A percentile compares a stretch with the other conserved stretches of the same genome.
These are phyloP conservation scores for Croton setiger DNA, from an alignment of 441 rosid species.

Conservation along the genomic window DNA sequence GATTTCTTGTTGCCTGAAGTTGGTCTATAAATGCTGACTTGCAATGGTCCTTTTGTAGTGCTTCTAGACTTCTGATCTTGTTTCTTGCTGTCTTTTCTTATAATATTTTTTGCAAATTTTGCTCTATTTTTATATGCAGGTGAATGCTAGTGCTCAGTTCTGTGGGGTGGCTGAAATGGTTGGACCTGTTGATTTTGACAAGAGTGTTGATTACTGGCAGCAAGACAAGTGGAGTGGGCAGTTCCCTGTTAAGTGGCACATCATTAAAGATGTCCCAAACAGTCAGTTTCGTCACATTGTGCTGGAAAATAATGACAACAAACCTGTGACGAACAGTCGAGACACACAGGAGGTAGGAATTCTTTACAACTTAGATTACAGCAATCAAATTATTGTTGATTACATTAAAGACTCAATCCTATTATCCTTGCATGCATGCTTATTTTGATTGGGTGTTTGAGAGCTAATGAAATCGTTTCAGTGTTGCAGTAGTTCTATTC, in stretches of 20 bases:
- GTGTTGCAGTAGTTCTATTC: not conserved
- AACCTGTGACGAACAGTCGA: conserved; percentile 81
- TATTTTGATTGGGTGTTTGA: not conserved
- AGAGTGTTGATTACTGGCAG: conserved; percentile 69
- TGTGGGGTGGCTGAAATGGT: conserved; percentile 82
- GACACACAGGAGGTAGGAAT: conserved; percentile 72
- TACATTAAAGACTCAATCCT: not conserved
- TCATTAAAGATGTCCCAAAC: conserved; percentile 74
- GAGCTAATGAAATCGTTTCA: not conserved
- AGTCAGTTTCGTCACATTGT: conserved; percentile 64
- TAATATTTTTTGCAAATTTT: conserved; percentile 11
- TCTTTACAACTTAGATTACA: not conserved
- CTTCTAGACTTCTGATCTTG: conserved; percentile 10
- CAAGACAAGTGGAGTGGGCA: conserved; percentile 87
- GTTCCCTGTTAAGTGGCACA: conserved; percentile 78
- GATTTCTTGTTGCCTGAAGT: not conserved
- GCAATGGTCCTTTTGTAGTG: not conserved
- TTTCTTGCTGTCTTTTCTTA: not conserved
- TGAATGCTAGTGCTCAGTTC: conserved; percentile 80
- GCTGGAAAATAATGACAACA: conserved; percentile 70
- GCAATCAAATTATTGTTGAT: not conserved
- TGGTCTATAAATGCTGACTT: not conserved
- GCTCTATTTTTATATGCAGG: conserved; percentile 41
- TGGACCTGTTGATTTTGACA: conserved; percentile 74
- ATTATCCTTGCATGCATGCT: not conserved